phyloP scores from a whole-genome alignment of 139 green algal genomes.

The Closterium sp. region DNA sequence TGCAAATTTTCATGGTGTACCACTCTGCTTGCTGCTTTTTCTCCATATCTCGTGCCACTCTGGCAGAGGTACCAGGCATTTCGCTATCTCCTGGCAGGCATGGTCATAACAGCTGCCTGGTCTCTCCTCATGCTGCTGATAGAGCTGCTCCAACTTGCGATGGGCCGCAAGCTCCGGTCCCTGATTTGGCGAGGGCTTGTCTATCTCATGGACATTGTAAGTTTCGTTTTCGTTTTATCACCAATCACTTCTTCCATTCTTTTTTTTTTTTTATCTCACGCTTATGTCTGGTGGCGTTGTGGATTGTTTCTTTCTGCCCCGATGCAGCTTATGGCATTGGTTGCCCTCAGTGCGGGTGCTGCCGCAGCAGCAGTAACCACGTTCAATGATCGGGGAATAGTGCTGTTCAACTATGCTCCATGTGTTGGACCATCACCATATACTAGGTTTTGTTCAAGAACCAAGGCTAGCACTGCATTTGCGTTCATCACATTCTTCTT shows the following conservation, averaged over 20 bases:
- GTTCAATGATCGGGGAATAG: background rate
- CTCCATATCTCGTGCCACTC: background rate
- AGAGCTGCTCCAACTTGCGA: background rate
- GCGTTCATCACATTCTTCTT: background rate
- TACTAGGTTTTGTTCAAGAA: background rate
- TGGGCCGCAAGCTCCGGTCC: background rate
- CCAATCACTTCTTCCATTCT: background rate
- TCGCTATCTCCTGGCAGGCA: background rate
- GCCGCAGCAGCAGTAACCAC: background rate
- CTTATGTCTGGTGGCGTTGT: background rate
- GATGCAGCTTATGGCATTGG: background rate
- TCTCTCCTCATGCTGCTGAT: constrained; percentile 4
- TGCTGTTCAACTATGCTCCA: constrained; percentile 7
- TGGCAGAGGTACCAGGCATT: background rate
- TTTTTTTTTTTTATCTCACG: background rate
- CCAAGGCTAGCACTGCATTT: background rate
- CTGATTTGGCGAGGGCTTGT: background rate
- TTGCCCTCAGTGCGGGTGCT: background rate
- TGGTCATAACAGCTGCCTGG: background rate
- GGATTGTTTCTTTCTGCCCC: too few relatives aligned
- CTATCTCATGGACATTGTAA: background rate
- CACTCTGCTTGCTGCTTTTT: background rate
- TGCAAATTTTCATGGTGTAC: background rate
- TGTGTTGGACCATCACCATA: background rate
- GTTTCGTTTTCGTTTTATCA: background rate